Evolutionary conservation across 2,329 filamentous ascomycete species (phyloP).

Genomic region (Apiospora rasikravindrae): DNA sequence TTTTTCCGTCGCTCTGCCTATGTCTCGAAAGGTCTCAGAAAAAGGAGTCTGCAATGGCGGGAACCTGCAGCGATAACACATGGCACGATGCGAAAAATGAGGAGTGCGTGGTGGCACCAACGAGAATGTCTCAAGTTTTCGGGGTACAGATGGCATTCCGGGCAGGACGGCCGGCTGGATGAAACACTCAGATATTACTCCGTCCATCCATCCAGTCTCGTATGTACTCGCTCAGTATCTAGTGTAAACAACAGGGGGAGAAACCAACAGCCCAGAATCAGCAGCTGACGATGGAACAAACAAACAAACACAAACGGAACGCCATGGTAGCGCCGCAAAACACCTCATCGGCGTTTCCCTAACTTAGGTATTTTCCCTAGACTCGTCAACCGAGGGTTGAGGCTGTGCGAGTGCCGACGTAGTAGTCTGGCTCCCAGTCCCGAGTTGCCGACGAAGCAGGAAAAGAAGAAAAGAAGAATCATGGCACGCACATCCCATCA

Average conservation of each 20-base stretch:
- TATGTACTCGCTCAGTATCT: too few relatives aligned
- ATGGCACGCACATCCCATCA: background rate
- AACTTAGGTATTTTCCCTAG: background rate
- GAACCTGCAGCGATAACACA: slow-evolving; percentile 8
- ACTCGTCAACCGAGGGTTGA: background rate
- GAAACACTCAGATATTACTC: background rate
- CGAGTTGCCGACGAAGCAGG: background rate
- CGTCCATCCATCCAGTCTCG: background rate
- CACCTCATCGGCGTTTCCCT: background rate
- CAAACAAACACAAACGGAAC: background rate
- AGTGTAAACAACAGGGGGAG: background rate
- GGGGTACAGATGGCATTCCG: background rate
- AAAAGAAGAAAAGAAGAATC: background rate
- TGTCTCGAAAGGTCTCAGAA: background rate
- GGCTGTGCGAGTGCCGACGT: slow-evolving; percentile 14
- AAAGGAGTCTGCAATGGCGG: background rate
- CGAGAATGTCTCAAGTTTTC: slow-evolving; percentile 5
- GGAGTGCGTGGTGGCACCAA: background rate
- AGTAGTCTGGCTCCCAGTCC: background rate
- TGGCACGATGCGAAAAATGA: background rate
- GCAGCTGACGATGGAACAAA: slow-evolving; percentile 1
- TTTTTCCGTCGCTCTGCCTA: background rate
- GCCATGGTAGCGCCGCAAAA: slow-evolving; percentile 13
- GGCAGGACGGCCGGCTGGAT: background rate
- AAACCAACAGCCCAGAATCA: background rate